phyloP scores from a whole-genome alignment of 768 basidiomycete species.

The Mycena sanguinolenta region DNA sequence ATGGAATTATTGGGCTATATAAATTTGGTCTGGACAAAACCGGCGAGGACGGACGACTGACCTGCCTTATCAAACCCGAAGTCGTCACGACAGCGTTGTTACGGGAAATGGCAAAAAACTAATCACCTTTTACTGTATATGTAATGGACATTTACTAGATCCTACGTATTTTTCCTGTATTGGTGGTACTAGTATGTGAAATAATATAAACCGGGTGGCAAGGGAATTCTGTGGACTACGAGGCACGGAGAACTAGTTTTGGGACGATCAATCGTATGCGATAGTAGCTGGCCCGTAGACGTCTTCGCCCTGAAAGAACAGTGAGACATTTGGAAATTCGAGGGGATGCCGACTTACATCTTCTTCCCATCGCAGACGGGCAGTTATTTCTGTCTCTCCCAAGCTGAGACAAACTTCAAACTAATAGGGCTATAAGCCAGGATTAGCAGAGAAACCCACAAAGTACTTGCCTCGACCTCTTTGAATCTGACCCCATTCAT shows the following conservation, averaged over 20 bases:
- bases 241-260: too few species aligned
- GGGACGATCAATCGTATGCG: conserved; percentile 27
- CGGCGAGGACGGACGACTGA: conserved; percentile 3
- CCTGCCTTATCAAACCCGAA: conserved; percentile 26
- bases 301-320: conserved; percentile 12
- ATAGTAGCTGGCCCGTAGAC: conserved; percentile 38
- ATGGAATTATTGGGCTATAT: conserved; percentile 31
- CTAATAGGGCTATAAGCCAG: background rate
- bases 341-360: conserved; percentile 22
- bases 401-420: conserved; percentile 36
- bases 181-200: background rate
- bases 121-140: background rate
- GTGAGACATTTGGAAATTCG: background rate
- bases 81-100: conserved; percentile 34
- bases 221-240: too few species aligned
- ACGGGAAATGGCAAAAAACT: conserved; percentile 22
- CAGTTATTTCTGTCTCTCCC: conserved; percentile 39
- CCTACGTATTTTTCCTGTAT: background rate
- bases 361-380: conserved; percentile 37
- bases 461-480: background rate
- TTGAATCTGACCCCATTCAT: conserved; percentile 6
- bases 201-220: too few species aligned
- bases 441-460: background rate
- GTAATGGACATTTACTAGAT: background rate
- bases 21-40: conserved; percentile 28